Base-by-base conservation (phyloP, 2,329 filamentous ascomycete species). In the Cytospora schulzeri region DNA sequence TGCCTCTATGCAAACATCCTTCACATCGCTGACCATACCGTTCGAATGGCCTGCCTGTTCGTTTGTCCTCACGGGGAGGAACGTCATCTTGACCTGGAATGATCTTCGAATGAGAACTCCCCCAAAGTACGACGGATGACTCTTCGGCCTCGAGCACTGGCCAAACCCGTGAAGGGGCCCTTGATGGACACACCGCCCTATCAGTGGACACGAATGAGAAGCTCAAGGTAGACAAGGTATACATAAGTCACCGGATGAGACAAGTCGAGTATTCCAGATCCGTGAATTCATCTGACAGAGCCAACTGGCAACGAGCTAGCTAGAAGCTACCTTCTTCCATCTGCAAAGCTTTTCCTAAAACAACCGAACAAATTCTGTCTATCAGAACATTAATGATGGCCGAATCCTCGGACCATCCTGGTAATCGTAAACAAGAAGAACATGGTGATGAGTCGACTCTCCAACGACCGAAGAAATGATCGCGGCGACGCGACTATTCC, bases 251-350 rank as follows among this genome's bases (percentile, higher is more conserved):
- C 19, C 6, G 19, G 17, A 45, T 45, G 41, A 45, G 35, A 35
- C 9, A 15, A 3, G 33, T 35, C 33, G 2, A 14, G 11, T 56
- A 52, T 28, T 54, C 8, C 60, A 59, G 35, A 59, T 48, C 29
- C 26, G n/a, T 51, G 38, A 24, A 56, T 65, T 65, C 51, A 50
- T 57, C 59, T 58, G 35, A 58, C 35, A 64, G 48, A 61, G 60
- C 63, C 35, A 59, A 62, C 63, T 55, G 60, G 50, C 41, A 56
- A 65, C 12, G 50, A 51, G 51, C 63, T 59, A 65, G 60, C 63
- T 63, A 65, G 29, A 52, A 63, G 63, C 63, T 31, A 63, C 31
- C 51, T 48, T 22, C 24, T 12, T 65, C 55, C 60, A 53, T 63
- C 24, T 29, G 28, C 52, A 55, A 33, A 35, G 31, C 26, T 26